A percentile compares a stretch with the other conserved stretches of the same genome.
Conservation (phyloP, 2,329 filamentous ascomycete genomes). For the Neonectria punicea region DNA sequence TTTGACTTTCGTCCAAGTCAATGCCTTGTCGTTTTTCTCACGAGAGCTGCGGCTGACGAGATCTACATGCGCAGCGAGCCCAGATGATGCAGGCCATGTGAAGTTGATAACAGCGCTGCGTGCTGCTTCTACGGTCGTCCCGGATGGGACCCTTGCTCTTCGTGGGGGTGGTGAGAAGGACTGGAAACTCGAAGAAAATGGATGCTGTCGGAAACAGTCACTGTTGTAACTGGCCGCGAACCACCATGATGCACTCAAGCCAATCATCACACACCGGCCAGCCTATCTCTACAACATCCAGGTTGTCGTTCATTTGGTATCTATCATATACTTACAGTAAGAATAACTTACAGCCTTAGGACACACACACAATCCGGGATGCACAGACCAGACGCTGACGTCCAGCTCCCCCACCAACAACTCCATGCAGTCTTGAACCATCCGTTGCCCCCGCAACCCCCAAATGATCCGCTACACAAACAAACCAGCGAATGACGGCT, state of each 20-base stretch:
- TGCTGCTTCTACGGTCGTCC: background rate
- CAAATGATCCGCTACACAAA: conserved; percentile 34
- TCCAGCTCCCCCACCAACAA: background rate
- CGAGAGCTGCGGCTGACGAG: background rate
- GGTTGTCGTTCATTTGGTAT: background rate
- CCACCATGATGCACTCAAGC: background rate
- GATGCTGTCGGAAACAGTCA: background rate
- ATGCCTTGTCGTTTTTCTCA: background rate
- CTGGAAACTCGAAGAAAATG: background rate
- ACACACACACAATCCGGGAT: background rate
- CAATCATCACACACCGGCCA: background rate
- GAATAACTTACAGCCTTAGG: background rate
- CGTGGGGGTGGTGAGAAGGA: background rate
- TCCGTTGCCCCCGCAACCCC: conserved; percentile 40
- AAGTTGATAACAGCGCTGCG: background rate
- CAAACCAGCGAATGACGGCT: conserved; percentile 38
- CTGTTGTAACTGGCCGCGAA: background rate
- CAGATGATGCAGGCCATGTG: too few species aligned
- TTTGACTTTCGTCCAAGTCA: background rate
- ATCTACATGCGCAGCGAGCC: background rate
- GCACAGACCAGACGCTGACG: background rate
- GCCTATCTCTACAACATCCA: background rate
- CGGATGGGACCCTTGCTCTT: background rate
- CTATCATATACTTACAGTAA: background rate
- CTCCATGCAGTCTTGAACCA: background rate